These are phyloP conservation scores for Xanthoconium purpureum DNA, from an alignment of 768 basidiomycete species.

Conservation along the genomic window DNA sequence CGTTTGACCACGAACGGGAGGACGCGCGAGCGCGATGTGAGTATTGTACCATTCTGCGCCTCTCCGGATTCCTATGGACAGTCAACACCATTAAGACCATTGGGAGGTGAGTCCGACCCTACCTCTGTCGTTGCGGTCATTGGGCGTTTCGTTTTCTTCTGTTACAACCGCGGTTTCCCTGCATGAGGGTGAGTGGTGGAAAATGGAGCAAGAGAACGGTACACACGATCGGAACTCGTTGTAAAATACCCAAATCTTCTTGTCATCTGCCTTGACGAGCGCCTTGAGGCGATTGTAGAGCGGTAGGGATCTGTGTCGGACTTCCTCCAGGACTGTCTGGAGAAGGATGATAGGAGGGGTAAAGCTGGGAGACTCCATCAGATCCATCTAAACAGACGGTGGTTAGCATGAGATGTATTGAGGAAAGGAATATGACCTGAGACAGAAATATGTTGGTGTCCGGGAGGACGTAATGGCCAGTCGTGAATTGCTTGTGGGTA, in stretches of 20 bases:
- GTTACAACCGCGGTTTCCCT: slow-evolving; percentile 81
- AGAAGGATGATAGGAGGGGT: slow-evolving; percentile 80
- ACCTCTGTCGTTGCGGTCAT: slow-evolving; percentile 96
- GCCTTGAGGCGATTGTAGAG: slow-evolving; percentile 90
- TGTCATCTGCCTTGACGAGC: slow-evolving; percentile 81
- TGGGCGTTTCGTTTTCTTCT: slow-evolving; percentile 78
- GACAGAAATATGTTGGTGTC: slow-evolving; percentile 95
- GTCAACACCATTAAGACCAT: background rate
- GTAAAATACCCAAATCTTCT: slow-evolving; percentile 80
- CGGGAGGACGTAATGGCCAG: slow-evolving; percentile 81
- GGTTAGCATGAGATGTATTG: background rate
- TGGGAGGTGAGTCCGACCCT: background rate
- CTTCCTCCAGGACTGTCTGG: slow-evolving; percentile 96
- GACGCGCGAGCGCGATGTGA: slow-evolving; percentile 58
- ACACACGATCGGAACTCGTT: slow-evolving; percentile 82
- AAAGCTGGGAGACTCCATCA: slow-evolving; percentile 77
- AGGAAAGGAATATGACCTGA: slow-evolving; percentile 45
- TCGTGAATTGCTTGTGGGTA: slow-evolving; percentile 52
- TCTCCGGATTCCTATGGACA: slow-evolving; percentile 75
- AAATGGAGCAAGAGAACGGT: background rate
- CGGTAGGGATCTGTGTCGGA: slow-evolving; percentile 89
- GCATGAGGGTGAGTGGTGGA: background rate
- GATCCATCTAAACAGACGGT: slow-evolving; percentile 70
- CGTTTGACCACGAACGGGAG: slow-evolving; percentile 49
- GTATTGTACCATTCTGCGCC: slow-evolving; percentile 84